These are phyloP conservation scores for Zygosaccharomyces pseudobailii DNA, from an alignment of 1,139 yeast genomes.

Conservation along the genomic window DNA sequence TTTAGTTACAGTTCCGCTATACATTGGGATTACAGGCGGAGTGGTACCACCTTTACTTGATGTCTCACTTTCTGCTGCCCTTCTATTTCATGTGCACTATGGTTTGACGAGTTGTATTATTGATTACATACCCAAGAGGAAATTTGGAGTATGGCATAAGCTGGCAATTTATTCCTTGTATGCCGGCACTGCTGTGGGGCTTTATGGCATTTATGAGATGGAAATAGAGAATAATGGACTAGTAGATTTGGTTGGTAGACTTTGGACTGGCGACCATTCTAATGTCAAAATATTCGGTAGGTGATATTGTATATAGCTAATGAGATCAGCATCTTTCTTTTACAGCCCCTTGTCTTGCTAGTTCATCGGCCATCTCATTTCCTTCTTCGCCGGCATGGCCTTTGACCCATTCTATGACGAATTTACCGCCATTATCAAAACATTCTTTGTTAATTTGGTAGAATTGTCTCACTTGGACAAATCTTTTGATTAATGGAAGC, in stretches of 20 bases:
- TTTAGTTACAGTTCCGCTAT: conserved; percentile 64
- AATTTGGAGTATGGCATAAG: conserved; percentile 67
- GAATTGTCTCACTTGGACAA: conserved; percentile 28
- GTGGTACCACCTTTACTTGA: conserved; percentile 66
- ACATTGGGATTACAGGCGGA: conserved; percentile 42
- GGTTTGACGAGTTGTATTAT: conserved; percentile 84
- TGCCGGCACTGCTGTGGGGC: conserved; percentile 63
- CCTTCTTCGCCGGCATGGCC: conserved; percentile 72
- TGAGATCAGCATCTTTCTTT: conserved; percentile 1
- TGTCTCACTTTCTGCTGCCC: conserved; percentile 55
- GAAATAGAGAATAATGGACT: conserved; percentile 69
- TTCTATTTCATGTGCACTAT: conserved; percentile 69
- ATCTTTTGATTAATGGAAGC: conserved; percentile 25
- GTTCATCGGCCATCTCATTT: conserved; percentile 69
- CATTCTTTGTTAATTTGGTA: conserved; percentile 27
- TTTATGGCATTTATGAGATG: conserved; percentile 76
- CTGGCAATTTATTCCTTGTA: conserved; percentile 60
- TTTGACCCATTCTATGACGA: conserved; percentile 53
- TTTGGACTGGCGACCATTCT: conserved; percentile 40
- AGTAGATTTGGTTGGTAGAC: conserved; percentile 41
- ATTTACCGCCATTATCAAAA: conserved; percentile 27
- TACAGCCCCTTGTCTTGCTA: conserved; percentile 67
- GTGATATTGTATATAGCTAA: conserved; percentile 15
- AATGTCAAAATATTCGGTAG: conserved; percentile 27
- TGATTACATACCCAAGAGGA: conserved; percentile 84